A percentile compares a stretch with the other conserved stretches of the same genome.
phyloP scores from a whole-genome alignment of 2,329 filamentous ascomycete genomes.

The Pseudogymnoascus verrucosus region DNA sequence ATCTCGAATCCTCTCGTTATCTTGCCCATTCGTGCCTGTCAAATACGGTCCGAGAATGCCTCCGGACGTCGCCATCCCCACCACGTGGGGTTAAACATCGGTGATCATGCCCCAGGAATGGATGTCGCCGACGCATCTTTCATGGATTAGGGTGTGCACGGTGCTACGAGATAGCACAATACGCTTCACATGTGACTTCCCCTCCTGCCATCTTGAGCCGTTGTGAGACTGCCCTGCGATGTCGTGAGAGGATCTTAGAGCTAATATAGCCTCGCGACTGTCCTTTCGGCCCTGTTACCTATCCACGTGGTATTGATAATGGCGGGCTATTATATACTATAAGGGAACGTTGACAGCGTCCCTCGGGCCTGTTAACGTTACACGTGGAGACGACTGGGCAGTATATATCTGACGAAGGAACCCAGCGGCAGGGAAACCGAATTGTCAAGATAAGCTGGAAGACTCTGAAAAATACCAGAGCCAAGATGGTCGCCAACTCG shows the following conservation, averaged over 20 bases:
- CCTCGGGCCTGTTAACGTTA: not conserved
- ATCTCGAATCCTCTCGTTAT: not conserved
- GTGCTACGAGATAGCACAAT: not conserved
- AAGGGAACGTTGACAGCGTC: not conserved
- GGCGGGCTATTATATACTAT: not conserved
- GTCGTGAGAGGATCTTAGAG: not conserved
- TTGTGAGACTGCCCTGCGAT: not conserved
- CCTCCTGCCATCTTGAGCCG: not conserved
- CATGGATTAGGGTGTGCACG: not conserved
- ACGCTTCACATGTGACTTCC: not conserved
- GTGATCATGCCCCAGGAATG: conserved; percentile 1
- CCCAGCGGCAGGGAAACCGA: not conserved
- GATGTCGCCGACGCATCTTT: not conserved
- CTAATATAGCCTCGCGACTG: conserved; percentile 2
- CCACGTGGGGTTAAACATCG: not conserved
- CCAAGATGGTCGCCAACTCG: conserved; percentile 4
- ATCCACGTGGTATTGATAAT: conserved; percentile 5
- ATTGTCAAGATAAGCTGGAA: not conserved
- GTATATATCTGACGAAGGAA: not conserved
- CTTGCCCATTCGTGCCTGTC: not conserved
- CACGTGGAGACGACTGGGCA: not conserved
- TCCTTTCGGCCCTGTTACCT: conserved; percentile 1
- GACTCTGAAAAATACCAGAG: not conserved
- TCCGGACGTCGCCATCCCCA: not conserved
- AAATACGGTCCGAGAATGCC: conserved; percentile 1